phyloP scores from a whole-genome alignment of 768 basidiomycete genomes.

The Hydnomerulius pinastri region DNA sequence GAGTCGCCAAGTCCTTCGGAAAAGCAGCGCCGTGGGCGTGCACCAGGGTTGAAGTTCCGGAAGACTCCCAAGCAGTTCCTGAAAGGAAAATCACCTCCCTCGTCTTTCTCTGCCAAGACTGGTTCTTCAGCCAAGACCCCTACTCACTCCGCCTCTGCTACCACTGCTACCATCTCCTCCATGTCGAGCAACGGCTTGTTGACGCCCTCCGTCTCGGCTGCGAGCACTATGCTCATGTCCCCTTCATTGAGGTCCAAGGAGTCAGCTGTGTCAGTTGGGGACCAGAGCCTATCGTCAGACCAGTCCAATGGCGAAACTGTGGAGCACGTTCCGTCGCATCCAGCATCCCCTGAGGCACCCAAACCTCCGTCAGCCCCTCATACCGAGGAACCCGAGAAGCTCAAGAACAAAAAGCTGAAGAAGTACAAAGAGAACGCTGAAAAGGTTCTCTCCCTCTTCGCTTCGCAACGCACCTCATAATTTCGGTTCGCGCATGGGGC shows the following conservation, averaged over 20 bases:
- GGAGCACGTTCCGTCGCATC: slow-evolving; percentile 21
- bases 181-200: slow-evolving; percentile 51
- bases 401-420: slow-evolving; percentile 75
- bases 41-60: slow-evolving; percentile 68
- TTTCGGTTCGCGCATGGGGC: slow-evolving; percentile 12
- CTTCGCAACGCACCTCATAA: slow-evolving; percentile 59
- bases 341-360: slow-evolving; percentile 32
- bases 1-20: slow-evolving; percentile 50
- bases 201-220: slow-evolving; percentile 63
- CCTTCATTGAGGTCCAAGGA: slow-evolving; percentile 83
- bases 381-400: slow-evolving; percentile 53
- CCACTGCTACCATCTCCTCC: slow-evolving; percentile 36
- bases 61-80: slow-evolving; percentile 75
- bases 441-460: slow-evolving; percentile 82
- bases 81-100: slow-evolving; percentile 63
- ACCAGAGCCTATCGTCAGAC: slow-evolving; percentile 71
- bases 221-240: slow-evolving; percentile 45
- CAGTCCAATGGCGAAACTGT: slow-evolving; percentile 59
- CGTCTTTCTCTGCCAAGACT: slow-evolving; percentile 38
- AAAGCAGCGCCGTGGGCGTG: slow-evolving; percentile 68
- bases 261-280: slow-evolving; percentile 72
- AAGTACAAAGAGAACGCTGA: slow-evolving; percentile 88
- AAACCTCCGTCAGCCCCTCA: slow-evolving; percentile 30
- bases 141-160: slow-evolving; percentile 44
- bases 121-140: slow-evolving; percentile 37